Conservation (phyloP, 108 stramenopile species). For the Cyclotella choctawhatcheeana region DNA sequence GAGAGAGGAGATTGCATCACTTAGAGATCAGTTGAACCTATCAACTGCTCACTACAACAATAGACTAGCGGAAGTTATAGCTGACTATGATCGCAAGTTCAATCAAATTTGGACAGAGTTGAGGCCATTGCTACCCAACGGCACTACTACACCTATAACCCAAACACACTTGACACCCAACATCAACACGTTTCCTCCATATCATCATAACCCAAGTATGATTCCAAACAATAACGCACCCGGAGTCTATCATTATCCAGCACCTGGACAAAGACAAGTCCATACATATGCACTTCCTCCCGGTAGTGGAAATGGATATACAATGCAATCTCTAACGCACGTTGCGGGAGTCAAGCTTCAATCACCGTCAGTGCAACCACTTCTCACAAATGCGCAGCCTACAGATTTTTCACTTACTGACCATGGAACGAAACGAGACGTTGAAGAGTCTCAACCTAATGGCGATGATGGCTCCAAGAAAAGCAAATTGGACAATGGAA, state of each 20-base stretch:
- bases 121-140: not conserved
- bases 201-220: too few relatives aligned
- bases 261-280: not conserved
- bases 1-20: slow-evolving; percentile 53
- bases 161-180: too few relatives aligned
- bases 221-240: not conserved
- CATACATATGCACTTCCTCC: not conserved
- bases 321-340: slow-evolving; percentile 66
- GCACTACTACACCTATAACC: not conserved
- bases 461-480: slow-evolving; percentile 6
- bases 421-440: slow-evolving; percentile 6
- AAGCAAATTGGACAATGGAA: not conserved
- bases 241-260: not conserved
- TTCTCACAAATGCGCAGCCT: slow-evolving; percentile 9
- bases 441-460: not conserved
- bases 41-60: slow-evolving; percentile 27
- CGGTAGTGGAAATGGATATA: slow-evolving; percentile 33
- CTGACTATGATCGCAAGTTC: slow-evolving; percentile 55
- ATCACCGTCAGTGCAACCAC: slow-evolving; percentile 21
- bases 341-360: slow-evolving; percentile 47
- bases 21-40: not conserved
- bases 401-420: slow-evolving; percentile 5
- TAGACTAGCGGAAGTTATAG: slow-evolving; percentile 34
- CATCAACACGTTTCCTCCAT: too few relatives aligned
- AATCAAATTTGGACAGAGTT: slow-evolving; percentile 47